phyloP scores from a whole-genome alignment of 1,284 basidiomycete genomes.

The Heterobasidion annosum region DNA sequence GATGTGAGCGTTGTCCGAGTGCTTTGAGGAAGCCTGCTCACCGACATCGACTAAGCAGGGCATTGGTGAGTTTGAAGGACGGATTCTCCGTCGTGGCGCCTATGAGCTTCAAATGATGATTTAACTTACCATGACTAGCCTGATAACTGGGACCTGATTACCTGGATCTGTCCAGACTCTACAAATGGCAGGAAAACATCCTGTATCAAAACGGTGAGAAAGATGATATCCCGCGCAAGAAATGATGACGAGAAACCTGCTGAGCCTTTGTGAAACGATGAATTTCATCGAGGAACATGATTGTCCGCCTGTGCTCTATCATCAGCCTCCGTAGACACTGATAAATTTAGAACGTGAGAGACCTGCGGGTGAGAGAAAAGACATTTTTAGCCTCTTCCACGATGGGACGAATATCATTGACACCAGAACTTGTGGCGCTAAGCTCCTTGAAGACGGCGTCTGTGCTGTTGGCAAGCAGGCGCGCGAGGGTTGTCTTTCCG shows the following conservation, averaged over 20 bases:
- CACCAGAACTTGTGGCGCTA: conserved; percentile 68
- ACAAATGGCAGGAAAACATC: conserved; percentile 78
- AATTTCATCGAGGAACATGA: conserved; percentile 82
- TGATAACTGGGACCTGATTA: conserved; percentile 14
- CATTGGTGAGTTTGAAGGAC: conserved; percentile 76
- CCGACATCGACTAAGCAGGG: conserved; percentile 78
- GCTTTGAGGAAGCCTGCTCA: conserved; percentile 21
- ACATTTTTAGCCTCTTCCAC: conserved; percentile 76
- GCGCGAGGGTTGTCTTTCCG: conserved; percentile 77
- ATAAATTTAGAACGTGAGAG: background rate
- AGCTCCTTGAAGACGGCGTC: conserved; percentile 66
- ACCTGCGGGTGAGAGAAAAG: conserved; percentile 63
- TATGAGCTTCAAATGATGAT: conserved; percentile 43
- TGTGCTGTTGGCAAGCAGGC: conserved; percentile 54
- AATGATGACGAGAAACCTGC: conserved; percentile 38
- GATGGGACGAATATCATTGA: conserved; percentile 71
- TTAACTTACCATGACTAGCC: conserved; percentile 9
- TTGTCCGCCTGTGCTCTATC: conserved; percentile 39
- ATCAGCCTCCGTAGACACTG: background rate
- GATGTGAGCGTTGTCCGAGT: conserved; percentile 1
- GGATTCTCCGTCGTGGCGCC: conserved; percentile 93
- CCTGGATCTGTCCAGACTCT: conserved; percentile 72
- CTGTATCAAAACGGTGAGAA: conserved; percentile 20
- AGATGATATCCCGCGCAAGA: background rate
- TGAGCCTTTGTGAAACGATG: conserved; percentile 84